Conservation (phyloP, 805 yeast species). For the Zygosaccharomyces siamensis region DNA sequence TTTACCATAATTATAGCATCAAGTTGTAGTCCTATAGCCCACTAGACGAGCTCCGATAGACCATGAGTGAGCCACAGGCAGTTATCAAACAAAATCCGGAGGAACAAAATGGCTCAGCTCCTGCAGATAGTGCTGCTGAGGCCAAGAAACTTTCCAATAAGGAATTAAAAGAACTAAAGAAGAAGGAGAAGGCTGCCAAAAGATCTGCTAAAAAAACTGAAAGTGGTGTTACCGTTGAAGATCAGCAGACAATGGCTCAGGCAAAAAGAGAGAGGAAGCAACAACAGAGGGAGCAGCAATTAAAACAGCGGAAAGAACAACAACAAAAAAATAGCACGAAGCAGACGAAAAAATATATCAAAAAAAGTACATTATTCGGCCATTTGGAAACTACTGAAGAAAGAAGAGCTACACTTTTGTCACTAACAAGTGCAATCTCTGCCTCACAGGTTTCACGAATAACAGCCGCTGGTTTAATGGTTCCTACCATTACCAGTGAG, state of each 20-base stretch:
- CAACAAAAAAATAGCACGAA: constrained; percentile 50
- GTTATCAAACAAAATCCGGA: constrained; percentile 4
- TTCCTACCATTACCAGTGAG: constrained; percentile 32
- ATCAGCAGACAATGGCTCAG: constrained; percentile 37
- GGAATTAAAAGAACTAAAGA: constrained; percentile 82
- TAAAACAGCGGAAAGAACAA: constrained; percentile 47
- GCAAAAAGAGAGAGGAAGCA: constrained; percentile 42
- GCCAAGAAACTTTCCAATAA: constrained; percentile 54
- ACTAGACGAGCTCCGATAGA: background rate
- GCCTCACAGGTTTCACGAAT: constrained; percentile 32
- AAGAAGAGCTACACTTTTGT: constrained; percentile 44
- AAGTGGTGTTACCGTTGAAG: constrained; percentile 47
- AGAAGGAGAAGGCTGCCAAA: constrained; percentile 86
- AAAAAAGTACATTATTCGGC: constrained; percentile 64
- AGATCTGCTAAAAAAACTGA: constrained; percentile 83
- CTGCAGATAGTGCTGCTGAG: constrained; percentile 9
- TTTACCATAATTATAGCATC: background rate
- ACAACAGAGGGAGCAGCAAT: constrained; percentile 42
- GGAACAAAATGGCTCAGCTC: constrained; percentile 1
- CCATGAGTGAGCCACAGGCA: constrained; percentile 1
- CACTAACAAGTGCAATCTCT: constrained; percentile 33
- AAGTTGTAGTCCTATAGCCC: background rate
- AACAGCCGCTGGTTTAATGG: constrained; percentile 34
- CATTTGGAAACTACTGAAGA: constrained; percentile 79
- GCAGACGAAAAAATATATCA: constrained; percentile 42